Percentiles rank a stretch among this genome's conserved stretches.
phyloP scores from a whole-genome alignment of 495 filamentous ascomycete genomes.

The Annulohypoxylon stygium region DNA sequence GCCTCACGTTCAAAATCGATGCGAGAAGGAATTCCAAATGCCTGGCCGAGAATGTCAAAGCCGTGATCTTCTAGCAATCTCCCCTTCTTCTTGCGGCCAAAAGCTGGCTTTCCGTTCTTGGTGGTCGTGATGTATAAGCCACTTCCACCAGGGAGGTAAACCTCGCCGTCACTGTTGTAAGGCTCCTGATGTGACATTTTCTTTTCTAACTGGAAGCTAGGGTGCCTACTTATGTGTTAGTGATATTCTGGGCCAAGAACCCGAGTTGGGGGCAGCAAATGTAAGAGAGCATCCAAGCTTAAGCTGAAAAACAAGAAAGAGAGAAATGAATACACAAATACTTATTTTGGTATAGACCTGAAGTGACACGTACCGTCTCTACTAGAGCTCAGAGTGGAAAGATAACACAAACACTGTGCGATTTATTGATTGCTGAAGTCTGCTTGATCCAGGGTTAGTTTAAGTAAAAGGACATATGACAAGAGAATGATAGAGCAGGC shows the following conservation, averaged over 20 bases:
- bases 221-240: slow-evolving; percentile 41
- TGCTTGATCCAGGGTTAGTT: no score
- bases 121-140: slow-evolving; percentile 42
- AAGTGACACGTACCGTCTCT: not conserved
- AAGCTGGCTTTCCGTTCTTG: slow-evolving; percentile 37
- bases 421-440: no score
- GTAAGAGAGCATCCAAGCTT: not conserved
- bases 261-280: not conserved
- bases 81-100: slow-evolving; percentile 42
- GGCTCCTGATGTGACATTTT: not conserved
- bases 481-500: not conserved
- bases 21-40: slow-evolving; percentile 39
- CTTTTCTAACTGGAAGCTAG: slow-evolving; percentile 2
- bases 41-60: slow-evolving; percentile 36
- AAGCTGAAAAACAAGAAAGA: not conserved
- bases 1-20: slow-evolving; percentile 16
- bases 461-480: no score
- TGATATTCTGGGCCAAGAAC: not conserved
- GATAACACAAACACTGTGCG: no score
- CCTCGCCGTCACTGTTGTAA: not conserved
- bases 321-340: not conserved
- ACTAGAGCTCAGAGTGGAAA: no score
- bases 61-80: slow-evolving; percentile 34
- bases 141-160: slow-evolving; percentile 29
- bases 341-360: not conserved